Evolutionary conservation across 176 grass and related monocot genomes (phyloP).

Genomic region (Ampelocalamus luodianensis): DNA sequence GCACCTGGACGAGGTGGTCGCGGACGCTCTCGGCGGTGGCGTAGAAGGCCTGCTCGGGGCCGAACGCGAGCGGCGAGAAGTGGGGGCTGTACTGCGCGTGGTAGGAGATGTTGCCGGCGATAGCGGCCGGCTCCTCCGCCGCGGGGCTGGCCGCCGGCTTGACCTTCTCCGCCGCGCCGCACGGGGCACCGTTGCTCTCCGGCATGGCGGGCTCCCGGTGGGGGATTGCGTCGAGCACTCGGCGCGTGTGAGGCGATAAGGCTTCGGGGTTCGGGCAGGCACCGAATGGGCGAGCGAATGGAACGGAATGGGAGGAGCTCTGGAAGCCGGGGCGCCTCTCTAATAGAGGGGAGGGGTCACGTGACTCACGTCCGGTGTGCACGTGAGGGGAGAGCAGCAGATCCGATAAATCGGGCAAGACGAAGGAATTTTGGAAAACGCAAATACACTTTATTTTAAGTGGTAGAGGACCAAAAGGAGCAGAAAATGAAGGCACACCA

Average conservation of each 20-base stretch:
- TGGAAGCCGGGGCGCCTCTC: not conserved
- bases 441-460: conserved; percentile 19
- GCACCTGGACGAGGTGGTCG: conserved; percentile 84
- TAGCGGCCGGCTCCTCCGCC: conserved; percentile 61
- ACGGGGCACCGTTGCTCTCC: conserved; percentile 31
- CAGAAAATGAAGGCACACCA: conserved; percentile 43
- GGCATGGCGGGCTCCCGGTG: conserved; percentile 48
- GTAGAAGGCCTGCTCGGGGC: conserved; percentile 87
- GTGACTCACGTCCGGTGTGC: no score
- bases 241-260: conserved; percentile 25
- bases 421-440: conserved; percentile 44
- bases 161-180: conserved; percentile 53
- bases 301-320: not conserved
- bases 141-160: conserved; percentile 67
- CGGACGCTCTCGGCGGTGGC: conserved; percentile 88
- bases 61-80: conserved; percentile 81
- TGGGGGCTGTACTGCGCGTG: conserved; percentile 78
- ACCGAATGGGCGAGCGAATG: conserved; percentile 6
- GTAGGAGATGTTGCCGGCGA: conserved; percentile 86
- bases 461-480: not conserved
- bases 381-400: conserved; percentile 20
- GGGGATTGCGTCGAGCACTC: conserved; percentile 35
- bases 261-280: conserved; percentile 35
- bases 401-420: conserved; percentile 51
- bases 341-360: no score